Base-by-base conservation (phyloP, 2,329 filamentous ascomycete genomes). In the Calonectria multiphialidica region DNA sequence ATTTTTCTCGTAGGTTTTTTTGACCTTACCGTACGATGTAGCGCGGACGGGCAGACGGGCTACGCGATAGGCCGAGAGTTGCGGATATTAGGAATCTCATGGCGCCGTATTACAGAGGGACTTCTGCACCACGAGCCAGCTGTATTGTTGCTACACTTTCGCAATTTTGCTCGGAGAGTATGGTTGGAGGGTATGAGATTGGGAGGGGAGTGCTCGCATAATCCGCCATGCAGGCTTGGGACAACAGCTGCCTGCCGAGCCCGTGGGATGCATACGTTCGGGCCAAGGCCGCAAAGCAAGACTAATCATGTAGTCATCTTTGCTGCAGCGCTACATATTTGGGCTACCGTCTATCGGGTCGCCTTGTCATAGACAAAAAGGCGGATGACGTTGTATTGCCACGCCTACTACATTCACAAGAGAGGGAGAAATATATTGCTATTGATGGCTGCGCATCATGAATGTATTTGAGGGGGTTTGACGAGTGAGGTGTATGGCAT, bases 321-420 rank as follows among this genome's bases (percentile, higher is more conserved):
- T 28, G 25, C 16, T 55, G 30, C 64, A 57, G 64, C 64, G 63
- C 62, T 42, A 40, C 55, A 55, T 67, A 57, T 57, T 53, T 63
- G 49, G 64, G 25, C 69, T 63, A 71, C 35, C 62, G 50, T 62
- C 25, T n/a, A 30, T 70, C 30, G 35, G 53, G 57, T 50, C 37
- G 49, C 50, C 45, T 40, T 21, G 33, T 55, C 44, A 62, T 63
- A 55, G 49, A 10, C 40, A 25, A 12, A 50, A 18, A 49, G 33
- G 33, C 30, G 49, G 50, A 45, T n/a, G 35, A 55, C 23, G 28
- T 35, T 33, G 33, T 9, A 45, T 37, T 66, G 53, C 28, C 42
- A 50, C 67, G 40, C 57, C 62, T 50, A 61, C 53, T 30, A 21
- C 33, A 30, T 57, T 57, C 33, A 57, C 53, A 37, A 33, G 18